These are phyloP conservation scores for Fonsecaea multimorphosa DNA, from an alignment of 2,329 filamentous ascomycete genomes.

Conservation along the genomic window DNA sequence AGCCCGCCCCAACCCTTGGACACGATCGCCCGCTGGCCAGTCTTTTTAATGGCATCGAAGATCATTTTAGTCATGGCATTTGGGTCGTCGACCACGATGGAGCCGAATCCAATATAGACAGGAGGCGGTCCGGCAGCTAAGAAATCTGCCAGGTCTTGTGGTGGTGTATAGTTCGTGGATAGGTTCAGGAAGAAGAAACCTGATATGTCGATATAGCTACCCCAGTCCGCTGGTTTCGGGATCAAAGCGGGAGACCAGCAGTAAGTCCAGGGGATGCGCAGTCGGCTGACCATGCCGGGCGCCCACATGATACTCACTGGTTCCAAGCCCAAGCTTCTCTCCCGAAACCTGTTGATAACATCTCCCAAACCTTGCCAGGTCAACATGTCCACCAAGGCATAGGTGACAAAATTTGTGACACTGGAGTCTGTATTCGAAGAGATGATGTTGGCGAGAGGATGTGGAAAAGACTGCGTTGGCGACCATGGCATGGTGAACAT, in stretches of 20 bases:
- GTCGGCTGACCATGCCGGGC: conserved; percentile 75
- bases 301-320: conserved; percentile 81
- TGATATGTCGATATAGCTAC: conserved; percentile 70
- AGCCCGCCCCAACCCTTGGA: conserved; percentile 90
- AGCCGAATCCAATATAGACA: conserved; percentile 83
- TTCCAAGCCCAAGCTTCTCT: conserved; percentile 75
- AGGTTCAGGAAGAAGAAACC: conserved; percentile 79
- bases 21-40: conserved; percentile 77
- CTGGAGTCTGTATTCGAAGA: conserved; percentile 75
- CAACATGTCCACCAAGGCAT: conserved; percentile 85
- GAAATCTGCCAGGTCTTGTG: conserved; percentile 69
- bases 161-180: conserved; percentile 69
- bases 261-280: conserved; percentile 85
- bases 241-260: conserved; percentile 86
- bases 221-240: conserved; percentile 81
- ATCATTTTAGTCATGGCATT: conserved; percentile 72
- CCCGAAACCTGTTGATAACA: conserved; percentile 85
- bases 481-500: conserved; percentile 98
- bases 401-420: conserved; percentile 83
- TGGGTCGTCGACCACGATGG: conserved; percentile 79
- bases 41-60: conserved; percentile 70
- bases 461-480: conserved; percentile 81
- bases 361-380: conserved; percentile 93
- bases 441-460: conserved; percentile 82
- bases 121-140: conserved; percentile 72